phyloP scores from a whole-genome alignment of 2,329 filamentous ascomycete genomes.

The Kalaharituber pfeilii region DNA sequence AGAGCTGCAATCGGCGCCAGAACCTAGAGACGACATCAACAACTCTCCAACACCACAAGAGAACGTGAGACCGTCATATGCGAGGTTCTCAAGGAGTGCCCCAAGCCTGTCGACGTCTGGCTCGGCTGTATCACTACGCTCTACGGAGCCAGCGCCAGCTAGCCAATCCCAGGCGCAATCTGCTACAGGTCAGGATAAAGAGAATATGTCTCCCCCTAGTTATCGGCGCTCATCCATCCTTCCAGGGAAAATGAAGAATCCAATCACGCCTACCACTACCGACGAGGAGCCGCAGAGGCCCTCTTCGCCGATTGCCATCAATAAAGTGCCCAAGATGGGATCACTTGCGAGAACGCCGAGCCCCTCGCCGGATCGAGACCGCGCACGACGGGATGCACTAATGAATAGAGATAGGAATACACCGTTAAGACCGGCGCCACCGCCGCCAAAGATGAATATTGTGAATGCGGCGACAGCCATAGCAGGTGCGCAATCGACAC shows the following conservation, averaged over 20 bases:
- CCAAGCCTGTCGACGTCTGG: background rate
- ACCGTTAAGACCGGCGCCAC: conserved; percentile 59
- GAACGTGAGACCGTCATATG: background rate
- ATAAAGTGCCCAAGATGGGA: background rate
- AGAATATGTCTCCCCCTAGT: background rate
- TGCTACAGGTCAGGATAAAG: background rate
- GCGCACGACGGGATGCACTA: conserved; percentile 1
- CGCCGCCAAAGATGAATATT: conserved; percentile 91
- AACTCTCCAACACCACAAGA: background rate
- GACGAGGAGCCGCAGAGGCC: background rate
- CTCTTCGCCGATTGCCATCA: background rate
- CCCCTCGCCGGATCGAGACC: background rate
- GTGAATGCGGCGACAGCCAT: conserved; percentile 77
- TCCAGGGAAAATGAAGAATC: background rate
- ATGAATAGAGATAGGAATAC: conserved; percentile 37
- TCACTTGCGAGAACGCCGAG: background rate
- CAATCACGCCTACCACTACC: background rate
- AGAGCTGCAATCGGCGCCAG: background rate
- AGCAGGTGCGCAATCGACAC: conserved; percentile 41
- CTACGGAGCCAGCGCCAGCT: background rate
- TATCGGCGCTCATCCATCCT: background rate
- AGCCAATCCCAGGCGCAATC: background rate
- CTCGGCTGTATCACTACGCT: background rate
- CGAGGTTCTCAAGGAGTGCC: background rate
- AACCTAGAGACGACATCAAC: background rate